A percentile compares a stretch with the other conserved stretches of the same genome.
Evolutionary conservation across 2,329 filamentous ascomycete genomes (phyloP).

Genomic region (Neurospora sp.): DNA sequence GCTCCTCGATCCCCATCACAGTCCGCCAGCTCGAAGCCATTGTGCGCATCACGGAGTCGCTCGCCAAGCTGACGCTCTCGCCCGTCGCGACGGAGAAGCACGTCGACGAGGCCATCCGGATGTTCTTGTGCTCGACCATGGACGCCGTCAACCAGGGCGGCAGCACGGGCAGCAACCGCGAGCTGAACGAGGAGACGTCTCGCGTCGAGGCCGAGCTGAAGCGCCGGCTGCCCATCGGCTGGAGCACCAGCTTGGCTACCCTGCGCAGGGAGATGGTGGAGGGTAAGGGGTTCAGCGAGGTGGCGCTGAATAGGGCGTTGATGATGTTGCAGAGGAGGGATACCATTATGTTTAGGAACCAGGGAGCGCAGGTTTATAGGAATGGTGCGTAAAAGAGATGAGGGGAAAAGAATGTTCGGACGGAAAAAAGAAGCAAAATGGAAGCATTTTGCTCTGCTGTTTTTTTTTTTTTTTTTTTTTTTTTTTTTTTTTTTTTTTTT

Average conservation of each 20-base stretch:
- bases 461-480: neutral
- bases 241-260: constrained; percentile 84
- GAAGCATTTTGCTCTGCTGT: neutral
- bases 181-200: constrained; percentile 81
- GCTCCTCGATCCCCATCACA: constrained; percentile 93
- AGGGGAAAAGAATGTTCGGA: neutral
- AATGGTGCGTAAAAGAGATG: constrained; percentile 48
- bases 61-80: constrained; percentile 82
- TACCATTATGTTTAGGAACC: constrained; percentile 72
- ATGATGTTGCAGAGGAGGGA: constrained; percentile 81
- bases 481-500: neutral
- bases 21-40: constrained; percentile 96
- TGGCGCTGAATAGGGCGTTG: constrained; percentile 72
- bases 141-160: constrained; percentile 83
- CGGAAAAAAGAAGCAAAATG: neutral
- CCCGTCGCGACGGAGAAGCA: constrained; percentile 82
- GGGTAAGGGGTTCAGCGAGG: constrained; percentile 80
- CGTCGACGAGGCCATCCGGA: constrained; percentile 91
- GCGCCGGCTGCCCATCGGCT: constrained; percentile 82
- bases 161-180: constrained; percentile 67
- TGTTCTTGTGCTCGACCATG: constrained; percentile 97
- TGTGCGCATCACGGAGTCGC: constrained; percentile 89
- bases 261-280: constrained; percentile 87
- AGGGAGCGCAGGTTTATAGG: constrained; percentile 65
- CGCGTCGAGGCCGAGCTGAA: constrained; percentile 85